Evolutionary conservation across 1,139 yeast genomes (phyloP).

Genomic region (Magnusiomyces paraingens): DNA sequence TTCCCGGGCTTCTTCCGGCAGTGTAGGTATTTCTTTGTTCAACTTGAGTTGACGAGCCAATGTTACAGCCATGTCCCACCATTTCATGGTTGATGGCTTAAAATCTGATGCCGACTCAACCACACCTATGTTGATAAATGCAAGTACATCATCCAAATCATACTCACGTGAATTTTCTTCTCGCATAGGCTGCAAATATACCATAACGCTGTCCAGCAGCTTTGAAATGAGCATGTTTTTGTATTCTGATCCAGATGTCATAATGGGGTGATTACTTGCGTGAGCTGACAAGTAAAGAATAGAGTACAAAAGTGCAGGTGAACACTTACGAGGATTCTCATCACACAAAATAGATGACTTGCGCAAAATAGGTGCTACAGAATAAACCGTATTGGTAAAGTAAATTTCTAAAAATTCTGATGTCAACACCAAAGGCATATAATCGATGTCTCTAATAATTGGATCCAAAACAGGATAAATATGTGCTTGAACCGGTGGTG

Average conservation of each 20-base stretch:
- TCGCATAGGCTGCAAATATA: conserved; percentile 25
- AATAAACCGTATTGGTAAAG: conserved; percentile 22
- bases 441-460: conserved; percentile 19
- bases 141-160: conserved; percentile 36
- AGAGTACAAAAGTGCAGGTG: conserved; percentile 33
- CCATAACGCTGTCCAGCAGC: conserved; percentile 28
- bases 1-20: conserved; percentile 34
- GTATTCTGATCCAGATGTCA: conserved; percentile 30
- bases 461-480: conserved; percentile 30
- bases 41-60: conserved; percentile 32
- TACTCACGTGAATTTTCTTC: conserved; percentile 23
- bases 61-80: conserved; percentile 38
- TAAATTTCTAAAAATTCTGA: conserved; percentile 19
- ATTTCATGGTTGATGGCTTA: conserved; percentile 36
- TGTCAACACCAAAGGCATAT: conserved; percentile 13
- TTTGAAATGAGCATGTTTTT: conserved; percentile 27
- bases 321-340: conserved; percentile 28
- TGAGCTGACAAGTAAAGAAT: conserved; percentile 35
- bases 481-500: background rate
- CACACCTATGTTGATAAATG: conserved; percentile 36
- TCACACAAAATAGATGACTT: conserved; percentile 19
- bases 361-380: conserved; percentile 23
- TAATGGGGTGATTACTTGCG: conserved; percentile 35
- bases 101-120: conserved; percentile 38
- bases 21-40: conserved; percentile 29